Conservation (phyloP, 2,329 filamentous ascomycete genomes). For the Aureobasidium sp. region DNA sequence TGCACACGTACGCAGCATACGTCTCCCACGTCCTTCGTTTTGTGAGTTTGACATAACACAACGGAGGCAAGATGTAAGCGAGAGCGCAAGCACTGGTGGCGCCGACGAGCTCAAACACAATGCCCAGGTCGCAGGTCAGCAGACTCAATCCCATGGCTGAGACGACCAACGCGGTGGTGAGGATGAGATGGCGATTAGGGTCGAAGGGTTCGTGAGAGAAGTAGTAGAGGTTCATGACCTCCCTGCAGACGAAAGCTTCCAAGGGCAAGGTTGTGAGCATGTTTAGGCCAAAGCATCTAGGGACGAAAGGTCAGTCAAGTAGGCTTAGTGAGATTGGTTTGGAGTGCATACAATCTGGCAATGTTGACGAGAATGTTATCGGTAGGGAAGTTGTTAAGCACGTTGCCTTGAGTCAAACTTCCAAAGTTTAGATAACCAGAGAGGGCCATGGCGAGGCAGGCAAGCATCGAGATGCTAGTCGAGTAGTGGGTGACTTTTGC, state of each 20-base stretch:
- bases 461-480: conserved; percentile 81
- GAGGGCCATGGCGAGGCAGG: conserved; percentile 81
- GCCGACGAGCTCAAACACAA: conserved; percentile 92
- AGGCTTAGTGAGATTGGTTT: not conserved
- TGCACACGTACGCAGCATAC: conserved; percentile 62
- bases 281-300: conserved; percentile 83
- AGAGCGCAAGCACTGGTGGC: conserved; percentile 90
- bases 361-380: conserved; percentile 93
- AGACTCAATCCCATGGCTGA: conserved; percentile 70
- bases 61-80: conserved; percentile 88
- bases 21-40: conserved; percentile 50
- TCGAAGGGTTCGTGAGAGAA: conserved; percentile 68
- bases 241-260: conserved; percentile 94
- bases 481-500: conserved; percentile 88
- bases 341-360: conserved; percentile 59
- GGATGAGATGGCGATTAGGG: conserved; percentile 74
- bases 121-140: conserved; percentile 84
- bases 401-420: conserved; percentile 84
- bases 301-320: not conserved
- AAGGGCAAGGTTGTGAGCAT: conserved; percentile 97
- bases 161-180: conserved; percentile 76
- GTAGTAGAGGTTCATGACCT: conserved; percentile 88
- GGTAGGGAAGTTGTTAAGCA: conserved; percentile 92
- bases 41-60: conserved; percentile 92
- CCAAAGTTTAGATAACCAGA: conserved; percentile 90